Percentiles rank a stretch among this genome's conserved stretches.
Evolutionary conservation across 73 alveolate species (phyloP).

Genomic region (Tetrahymena elliotti): DNA sequence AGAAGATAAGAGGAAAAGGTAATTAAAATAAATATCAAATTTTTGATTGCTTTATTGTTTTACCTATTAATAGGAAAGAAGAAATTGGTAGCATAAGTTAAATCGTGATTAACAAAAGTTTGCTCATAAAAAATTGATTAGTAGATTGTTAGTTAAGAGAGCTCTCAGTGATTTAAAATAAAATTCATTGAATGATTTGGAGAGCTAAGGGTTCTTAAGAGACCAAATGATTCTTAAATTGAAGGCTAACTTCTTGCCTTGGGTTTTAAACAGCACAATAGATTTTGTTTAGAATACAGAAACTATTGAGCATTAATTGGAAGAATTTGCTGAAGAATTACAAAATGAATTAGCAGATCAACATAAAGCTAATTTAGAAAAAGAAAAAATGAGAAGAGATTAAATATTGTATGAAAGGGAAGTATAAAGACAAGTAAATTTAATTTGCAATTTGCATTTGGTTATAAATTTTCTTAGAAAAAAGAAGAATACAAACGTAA

Average conservation of each 20-base stretch:
- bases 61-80: slow-evolving; percentile 46
- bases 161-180: slow-evolving; percentile 48
- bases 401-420: slow-evolving; percentile 47
- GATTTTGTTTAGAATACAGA: slow-evolving; percentile 44
- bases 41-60: neutral
- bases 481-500: neutral
- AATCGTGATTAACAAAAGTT: slow-evolving; percentile 53
- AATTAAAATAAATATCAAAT: neutral
- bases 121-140: slow-evolving; percentile 55
- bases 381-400: slow-evolving; percentile 58
- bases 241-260: slow-evolving; percentile 54
- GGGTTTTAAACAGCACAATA: slow-evolving; percentile 46
- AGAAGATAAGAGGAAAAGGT: slow-evolving; percentile 81
- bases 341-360: slow-evolving; percentile 25
- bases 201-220: slow-evolving; percentile 54
- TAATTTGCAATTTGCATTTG: neutral
- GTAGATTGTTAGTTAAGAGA: slow-evolving; percentile 50
- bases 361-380: slow-evolving; percentile 42
- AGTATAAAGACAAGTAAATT: neutral
- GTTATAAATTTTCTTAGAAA: neutral
- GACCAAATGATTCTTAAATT: slow-evolving; percentile 52
- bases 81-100: slow-evolving; percentile 54
- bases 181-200: slow-evolving; percentile 46
- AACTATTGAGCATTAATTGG: slow-evolving; percentile 34
- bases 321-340: slow-evolving; percentile 47